phyloP scores from a whole-genome alignment of 192 early-diverging fungal species.

The Entophlyctis luteolus region DNA sequence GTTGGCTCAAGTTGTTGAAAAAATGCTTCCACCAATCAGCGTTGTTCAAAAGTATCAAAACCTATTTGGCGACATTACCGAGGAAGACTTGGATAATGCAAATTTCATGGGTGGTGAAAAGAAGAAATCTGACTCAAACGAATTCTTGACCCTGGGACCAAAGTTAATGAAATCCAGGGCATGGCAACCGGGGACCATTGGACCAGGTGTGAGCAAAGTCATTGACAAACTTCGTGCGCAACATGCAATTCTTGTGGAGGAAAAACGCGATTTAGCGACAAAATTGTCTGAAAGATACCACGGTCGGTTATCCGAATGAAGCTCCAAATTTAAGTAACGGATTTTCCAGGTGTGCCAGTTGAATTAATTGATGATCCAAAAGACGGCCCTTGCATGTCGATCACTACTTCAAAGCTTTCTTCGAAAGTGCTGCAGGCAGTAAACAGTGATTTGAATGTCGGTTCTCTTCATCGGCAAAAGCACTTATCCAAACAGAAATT shows the following conservation, averaged over 20 bases:
- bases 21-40: constrained; percentile 13
- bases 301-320: no score
- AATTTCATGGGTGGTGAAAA: background rate
- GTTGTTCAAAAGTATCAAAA: constrained; percentile 2
- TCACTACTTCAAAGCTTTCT: background rate
- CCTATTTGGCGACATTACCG: background rate
- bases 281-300: no score
- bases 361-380: constrained; percentile 15
- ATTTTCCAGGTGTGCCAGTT: background rate
- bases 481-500: constrained; percentile 14
- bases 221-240: background rate
- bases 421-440: background rate
- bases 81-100: background rate
- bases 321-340: no score
- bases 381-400: constrained; percentile 16
- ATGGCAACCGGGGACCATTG: constrained; percentile 10
- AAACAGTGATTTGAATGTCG: constrained; percentile 2
- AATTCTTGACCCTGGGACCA: no score
- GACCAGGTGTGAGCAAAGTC: constrained; percentile 1
- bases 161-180: background rate
- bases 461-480: constrained; percentile 9
- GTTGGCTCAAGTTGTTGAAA: constrained; percentile 12
- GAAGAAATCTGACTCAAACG: no score
- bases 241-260: no score
- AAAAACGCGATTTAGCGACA: no score